These are phyloP conservation scores for carrot (Daucus carota) DNA, from an alignment of 129 eudicot genomes.

Conservation along the genomic window DH1_v3.0 NC_030387.2:37110501-37111000, in stretches of 20 bases:
- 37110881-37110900: not conserved
- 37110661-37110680: not conserved
- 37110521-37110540: constrained; percentile 81
- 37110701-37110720: not conserved
- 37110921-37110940: not conserved
- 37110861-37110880: not conserved
- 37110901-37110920: not conserved
- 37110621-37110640: constrained; percentile 4
- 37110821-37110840: not conserved
- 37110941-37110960: not conserved
- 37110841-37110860: not conserved
- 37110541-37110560: constrained; percentile 83
- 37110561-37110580: constrained; percentile 75
- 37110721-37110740: not conserved
- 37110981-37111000: not conserved
- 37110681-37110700: not conserved
- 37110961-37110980: not conserved
- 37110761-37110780: not conserved
- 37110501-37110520: constrained; percentile 68
- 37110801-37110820: not conserved
- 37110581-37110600: constrained; percentile 97
- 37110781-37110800: not conserved
- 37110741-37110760: not conserved
- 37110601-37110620: constrained; percentile 46
- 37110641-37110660: not conserved